Evolutionary conservation across 257 asterid genomes (phyloP), one percentile per base, ranked within the genome.

Genomic region (Thymus quinquecostatus): DNA sequence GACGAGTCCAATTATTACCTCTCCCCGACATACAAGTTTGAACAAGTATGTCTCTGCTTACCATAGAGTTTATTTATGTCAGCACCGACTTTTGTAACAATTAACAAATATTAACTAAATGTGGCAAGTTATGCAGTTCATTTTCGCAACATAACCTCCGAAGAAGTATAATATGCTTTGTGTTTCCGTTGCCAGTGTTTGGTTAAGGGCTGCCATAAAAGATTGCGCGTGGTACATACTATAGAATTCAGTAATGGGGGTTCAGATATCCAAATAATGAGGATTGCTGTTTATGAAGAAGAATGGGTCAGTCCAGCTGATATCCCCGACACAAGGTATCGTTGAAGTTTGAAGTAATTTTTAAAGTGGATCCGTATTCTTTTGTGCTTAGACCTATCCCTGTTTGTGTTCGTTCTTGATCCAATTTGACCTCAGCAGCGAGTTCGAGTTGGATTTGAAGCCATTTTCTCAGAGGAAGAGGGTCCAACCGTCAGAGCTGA

Each of bases 121-220:
- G 28, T 70, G 63, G 49, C 70, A 60, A 60, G 64, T 64, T 21
- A 43, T 45, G 21, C 38, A 29, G n/a, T 71, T 30, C 58, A 47
- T 68, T 65, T 38, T 60, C 47, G 47, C 50, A 4, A 30, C 66
- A 53, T 51, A 27, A 10, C 27, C 38, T 45, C 8, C 30, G 51
- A 51, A 29, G 5, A 63, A 11, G 48, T 36, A 14, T 62, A 60
- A 50, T 71, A 44, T 36, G 21, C n/a, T 6, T 55, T 38, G 12
- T 57, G 45, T 57, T 69, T 70, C 72, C 67, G 47, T 68, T 61
- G 72, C 56, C 64, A 92, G 99, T 95, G 99, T 83, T 79, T 95
- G 86, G 99, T 95, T 49, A 95, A 92, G 84, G 97, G 99, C 68
- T 92, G 97, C 91, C 98, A 95, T 81, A 92, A 84, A 83, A 87